phyloP scores from a whole-genome alignment of 768 basidiomycete genomes.

The Collybia mongolica region DNA sequence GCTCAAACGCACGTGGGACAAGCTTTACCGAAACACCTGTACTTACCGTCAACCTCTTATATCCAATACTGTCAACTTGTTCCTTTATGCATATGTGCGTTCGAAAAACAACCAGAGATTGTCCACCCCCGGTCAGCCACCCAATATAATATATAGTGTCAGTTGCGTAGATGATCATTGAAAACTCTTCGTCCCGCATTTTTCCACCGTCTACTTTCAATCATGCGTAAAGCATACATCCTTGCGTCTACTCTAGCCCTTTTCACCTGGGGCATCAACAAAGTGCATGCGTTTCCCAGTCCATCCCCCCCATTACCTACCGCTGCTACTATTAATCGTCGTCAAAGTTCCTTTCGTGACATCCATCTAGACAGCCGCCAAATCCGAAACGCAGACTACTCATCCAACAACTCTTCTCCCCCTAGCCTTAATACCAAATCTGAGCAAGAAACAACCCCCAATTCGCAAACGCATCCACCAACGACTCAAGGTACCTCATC shows the following conservation, averaged over 20 bases:
- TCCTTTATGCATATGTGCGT: too few species aligned
- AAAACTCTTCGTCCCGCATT: neutral
- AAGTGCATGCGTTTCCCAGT: conserved; percentile 5
- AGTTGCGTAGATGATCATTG: neutral
- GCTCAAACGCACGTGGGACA: too few species aligned
- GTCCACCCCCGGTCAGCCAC: too few species aligned
- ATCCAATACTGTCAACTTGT: too few species aligned
- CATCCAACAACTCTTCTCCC: neutral
- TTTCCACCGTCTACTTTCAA: neutral
- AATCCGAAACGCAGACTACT: conserved; percentile 15
- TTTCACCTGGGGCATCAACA: conserved; percentile 10
- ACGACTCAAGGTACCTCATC: neutral
- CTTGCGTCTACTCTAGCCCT: conserved; percentile 10
- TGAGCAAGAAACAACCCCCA: neutral
- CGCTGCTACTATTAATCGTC: neutral
- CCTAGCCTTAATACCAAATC: neutral
- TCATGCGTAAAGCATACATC: conserved; percentile 9
- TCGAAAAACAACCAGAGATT: too few species aligned
- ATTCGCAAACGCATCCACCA: neutral
- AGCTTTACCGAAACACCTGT: too few species aligned
- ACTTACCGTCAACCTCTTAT: too few species aligned
- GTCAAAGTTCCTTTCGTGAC: neutral
- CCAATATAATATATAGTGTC: neutral
- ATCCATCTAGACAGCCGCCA: conserved; percentile 2
- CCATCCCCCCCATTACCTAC: neutral